Base-by-base conservation (phyloP, 345 rosid genomes). In the Gossypium thurberi region DNA sequence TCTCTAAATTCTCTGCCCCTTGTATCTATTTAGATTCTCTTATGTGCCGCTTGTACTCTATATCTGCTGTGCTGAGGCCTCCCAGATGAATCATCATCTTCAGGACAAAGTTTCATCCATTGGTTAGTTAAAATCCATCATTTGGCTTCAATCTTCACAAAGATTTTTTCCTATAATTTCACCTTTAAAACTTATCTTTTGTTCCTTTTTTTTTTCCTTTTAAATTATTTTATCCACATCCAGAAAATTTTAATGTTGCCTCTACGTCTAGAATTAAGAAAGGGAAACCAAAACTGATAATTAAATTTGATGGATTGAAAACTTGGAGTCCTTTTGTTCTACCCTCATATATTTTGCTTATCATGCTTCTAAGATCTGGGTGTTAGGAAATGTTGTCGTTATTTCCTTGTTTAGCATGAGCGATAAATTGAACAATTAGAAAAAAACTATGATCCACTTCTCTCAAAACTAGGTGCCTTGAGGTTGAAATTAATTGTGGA, bases 101-200 rank as follows among this genome's bases (percentile, higher is more conserved):
- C 74, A 79, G 75, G 92, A 88, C 20, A 86, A 84, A 79, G 79
- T 85, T 77, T 83, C 86, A 63, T 88, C 91, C 53, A 86, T 92
- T 70, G 98, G 98, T 90, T 77, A 82, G 97, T 86, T 48, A 70
- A 74, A n/a, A 40, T 44, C 10, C 2, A 13, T 43, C n/a, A 65
- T 11, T 43, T 43, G 47, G 28, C 52, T 46, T 65, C 37, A 65
- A 46, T 44, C 55, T 65, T 44, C 6, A 13, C 20, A 12, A 46
- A 44, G 17, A 5, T 40, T 46, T 65, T 6, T 4, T 1, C 2
- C 14, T 13, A n/a, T 65, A 46, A 65, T 65, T 46, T 65, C 37
- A 6, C 18, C 33, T 44, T 65, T 6, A 13, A 21, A 21, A 17
- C 50, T 44, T 43, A 2, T 18, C 40, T 33, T 33, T 33, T 33